Evolutionary conservation across 345 rosid genomes (phyloP).

Genomic region (Citrus australasica): DNA sequence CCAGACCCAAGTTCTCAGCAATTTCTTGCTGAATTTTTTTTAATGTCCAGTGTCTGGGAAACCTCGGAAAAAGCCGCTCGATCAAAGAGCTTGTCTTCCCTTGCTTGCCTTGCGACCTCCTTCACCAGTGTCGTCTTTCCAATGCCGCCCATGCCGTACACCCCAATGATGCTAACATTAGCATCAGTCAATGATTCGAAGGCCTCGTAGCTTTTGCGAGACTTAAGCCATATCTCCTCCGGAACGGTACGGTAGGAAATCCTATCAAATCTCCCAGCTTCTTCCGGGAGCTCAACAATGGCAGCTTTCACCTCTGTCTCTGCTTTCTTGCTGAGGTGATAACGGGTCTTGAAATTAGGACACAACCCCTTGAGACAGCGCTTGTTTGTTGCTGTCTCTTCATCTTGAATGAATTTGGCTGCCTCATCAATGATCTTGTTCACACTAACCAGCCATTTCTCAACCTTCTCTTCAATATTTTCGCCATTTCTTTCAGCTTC

Average conservation of each 20-base stretch:
- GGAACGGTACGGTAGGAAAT: background rate
- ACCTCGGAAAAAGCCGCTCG: background rate
- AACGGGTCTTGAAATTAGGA: background rate
- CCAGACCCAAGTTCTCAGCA: background rate
- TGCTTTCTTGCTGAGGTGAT: constrained; percentile 1
- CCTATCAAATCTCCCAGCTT: background rate
- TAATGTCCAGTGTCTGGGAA: background rate
- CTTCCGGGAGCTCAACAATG: background rate
- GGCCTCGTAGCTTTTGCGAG: background rate
- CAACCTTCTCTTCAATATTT: background rate
- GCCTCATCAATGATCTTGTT: background rate
- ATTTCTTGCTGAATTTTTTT: background rate
- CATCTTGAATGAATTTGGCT: background rate
- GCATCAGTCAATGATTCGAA: constrained; percentile 10
- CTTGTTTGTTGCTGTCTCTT: background rate
- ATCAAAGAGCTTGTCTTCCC: constrained; percentile 15
- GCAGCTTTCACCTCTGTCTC: background rate
- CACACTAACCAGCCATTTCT: background rate
- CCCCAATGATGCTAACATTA: constrained; percentile 13
- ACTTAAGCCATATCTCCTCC: background rate
- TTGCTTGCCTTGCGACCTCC: constrained; percentile 3
- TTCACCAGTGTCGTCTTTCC: constrained; percentile 22
- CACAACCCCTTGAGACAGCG: constrained; percentile 6
- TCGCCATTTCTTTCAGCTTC: background rate
- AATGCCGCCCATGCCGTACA: constrained; percentile 16